Evolutionary conservation across 129 eudicot species (phyloP).

Genomic region (Chrysanthemum makinoi): DNA sequence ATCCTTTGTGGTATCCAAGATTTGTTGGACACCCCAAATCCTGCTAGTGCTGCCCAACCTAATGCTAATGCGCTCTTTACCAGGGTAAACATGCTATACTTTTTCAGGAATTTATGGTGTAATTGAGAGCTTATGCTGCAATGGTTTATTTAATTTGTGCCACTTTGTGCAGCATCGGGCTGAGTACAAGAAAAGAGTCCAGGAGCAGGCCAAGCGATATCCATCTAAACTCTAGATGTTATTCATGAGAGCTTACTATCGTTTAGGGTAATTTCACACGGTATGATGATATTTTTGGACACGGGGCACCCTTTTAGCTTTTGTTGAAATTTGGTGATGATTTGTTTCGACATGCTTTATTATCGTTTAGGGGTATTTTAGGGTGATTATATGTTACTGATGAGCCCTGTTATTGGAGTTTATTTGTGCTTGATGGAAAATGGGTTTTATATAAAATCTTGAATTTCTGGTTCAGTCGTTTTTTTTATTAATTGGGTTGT

Average conservation of each 20-base stretch:
- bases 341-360: neutral
- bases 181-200: constrained; percentile 62
- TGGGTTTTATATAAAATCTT: neutral
- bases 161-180: constrained; percentile 41
- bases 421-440: neutral
- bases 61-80: constrained; percentile 55
- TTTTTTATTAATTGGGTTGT: neutral
- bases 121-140: neutral
- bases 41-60: constrained; percentile 66
- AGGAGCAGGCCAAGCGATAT: constrained; percentile 63
- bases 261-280: neutral
- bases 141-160: neutral
- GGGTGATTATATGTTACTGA: neutral
- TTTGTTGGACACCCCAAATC: constrained; percentile 69
- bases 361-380: neutral
- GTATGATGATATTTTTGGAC: neutral
- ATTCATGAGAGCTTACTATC: neutral
- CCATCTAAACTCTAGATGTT: constrained; percentile 39
- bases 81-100: constrained; percentile 32
- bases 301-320: neutral
- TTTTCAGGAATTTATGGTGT: neutral
- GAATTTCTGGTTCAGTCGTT: neutral
- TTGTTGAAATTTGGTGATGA: neutral
- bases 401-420: neutral
- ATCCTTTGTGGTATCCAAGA: constrained; percentile 77